A percentile compares a stretch with the other conserved stretches of the same genome.
phyloP scores from a whole-genome alignment of 441 rosid species.

The Rhodomyrtus psidioides region DNA sequence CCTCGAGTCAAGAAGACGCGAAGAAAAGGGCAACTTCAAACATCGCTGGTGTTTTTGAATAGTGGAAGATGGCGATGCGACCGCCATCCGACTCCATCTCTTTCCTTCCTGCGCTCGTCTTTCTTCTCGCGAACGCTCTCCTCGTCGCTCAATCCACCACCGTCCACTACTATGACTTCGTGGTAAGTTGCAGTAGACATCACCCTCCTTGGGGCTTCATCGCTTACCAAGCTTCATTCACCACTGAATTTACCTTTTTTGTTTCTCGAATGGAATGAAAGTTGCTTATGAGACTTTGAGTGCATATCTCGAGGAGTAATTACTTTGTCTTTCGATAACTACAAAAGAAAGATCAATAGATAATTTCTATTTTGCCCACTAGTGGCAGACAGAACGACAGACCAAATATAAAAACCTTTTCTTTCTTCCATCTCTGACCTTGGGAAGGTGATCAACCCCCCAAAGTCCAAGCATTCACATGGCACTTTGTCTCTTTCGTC shows the following conservation, averaged over 20 bases:
- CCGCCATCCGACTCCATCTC: not conserved
- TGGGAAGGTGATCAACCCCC: not conserved
- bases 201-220: not conserved
- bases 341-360: not conserved
- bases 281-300: not conserved
- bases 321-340: not conserved
- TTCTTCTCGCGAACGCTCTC: not conserved
- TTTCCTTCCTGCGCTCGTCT: not conserved
- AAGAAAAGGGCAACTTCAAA: not conserved
- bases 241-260: not conserved
- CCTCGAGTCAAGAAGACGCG: not conserved
- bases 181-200: not conserved
- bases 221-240: not conserved
- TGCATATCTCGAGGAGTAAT: not conserved
- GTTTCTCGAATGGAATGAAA: not conserved
- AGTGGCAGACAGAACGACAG: not conserved
- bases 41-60: not conserved
- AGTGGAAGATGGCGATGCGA: not conserved
- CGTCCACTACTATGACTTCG: slow-evolving; percentile 1
- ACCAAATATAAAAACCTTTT: not conserved
- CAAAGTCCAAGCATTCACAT: not conserved
- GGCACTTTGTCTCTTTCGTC: not conserved
- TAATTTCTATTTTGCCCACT: not conserved
- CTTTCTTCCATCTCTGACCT: not conserved
- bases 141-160: not conserved